Evolutionary conservation across 23 red algal species (phyloP), one percentile per base, ranked within the genome.

Genomic region (Cyanidiococcus yangmingshanensis): DNA sequence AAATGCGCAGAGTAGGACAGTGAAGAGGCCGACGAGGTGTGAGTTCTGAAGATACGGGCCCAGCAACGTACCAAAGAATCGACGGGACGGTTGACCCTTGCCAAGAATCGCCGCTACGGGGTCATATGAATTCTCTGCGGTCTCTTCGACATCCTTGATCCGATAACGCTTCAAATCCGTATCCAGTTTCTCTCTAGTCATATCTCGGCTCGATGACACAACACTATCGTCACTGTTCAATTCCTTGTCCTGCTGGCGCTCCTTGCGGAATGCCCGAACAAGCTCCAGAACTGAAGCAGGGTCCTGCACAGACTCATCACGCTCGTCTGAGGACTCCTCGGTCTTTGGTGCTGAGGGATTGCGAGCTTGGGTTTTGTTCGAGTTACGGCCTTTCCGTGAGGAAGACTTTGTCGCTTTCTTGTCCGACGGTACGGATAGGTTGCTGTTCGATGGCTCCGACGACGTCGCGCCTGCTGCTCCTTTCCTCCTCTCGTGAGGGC

Each of bases 21-120:
- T 35, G 7, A 35, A 12, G 16, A 71, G 32, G n/a, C 21, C 63
- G 27, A 71, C 63, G 16, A 71, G n/a, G 32, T 71, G 63, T 35
- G 63, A 25, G 63, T 71, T 71, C 32, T 71, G 63, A 29, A 71
- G 63, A 29, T 71, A 71, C 7, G 63, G 63, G 15, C 63, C 63
- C n/a, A 71, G 21, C n/a, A 25, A 29, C n/a, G 63, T 35, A 3
- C 63, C 63, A 2, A 71, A 35, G 7, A 71, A 71, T 2, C 63
- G 32, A 12, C 32, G 15, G 7, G 63, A 71, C 32, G 63, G 63
- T 17, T 7, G n/a, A 30, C 63, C 63, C n/a, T 25, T 35, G 7
- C 63, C 63, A 29, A 71, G 63, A 25, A 71, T 29, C 7, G 63
- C 63, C 12, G 63, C 63, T 2, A 71, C 63, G 16, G 16, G n/a